Base-by-base conservation (phyloP, 768 basidiomycete genomes). In the Suillus occidentalis region DNA sequence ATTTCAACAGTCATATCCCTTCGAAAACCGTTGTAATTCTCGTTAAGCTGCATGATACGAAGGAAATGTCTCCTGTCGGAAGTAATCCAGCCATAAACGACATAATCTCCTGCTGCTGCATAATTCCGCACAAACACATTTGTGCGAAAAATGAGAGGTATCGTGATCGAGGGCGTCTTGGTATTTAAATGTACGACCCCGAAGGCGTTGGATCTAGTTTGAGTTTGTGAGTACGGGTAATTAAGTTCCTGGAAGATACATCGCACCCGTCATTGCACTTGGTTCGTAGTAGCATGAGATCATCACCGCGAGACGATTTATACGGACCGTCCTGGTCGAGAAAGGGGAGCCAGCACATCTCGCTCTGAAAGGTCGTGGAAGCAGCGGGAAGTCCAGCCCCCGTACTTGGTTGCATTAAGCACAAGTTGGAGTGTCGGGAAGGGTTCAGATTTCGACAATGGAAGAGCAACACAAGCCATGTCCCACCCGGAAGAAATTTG, bases 391-490 rank as follows among this genome's bases (percentile, higher is more conserved):
- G 12, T 8, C 47, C 52, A 14, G 67, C 36, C n/a, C 40, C 39
- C 14, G 55, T 61, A 18, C 70, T 65, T 6, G 72, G 73, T 61
- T 62, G 72, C 37, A 75, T 68, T 42, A 75, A 59, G 45, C 74
- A 76, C 12, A 75, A 61, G 14, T 76, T 75, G 2, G 74, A 75
- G 60, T 75, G 73, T 7, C 72, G 72, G 0, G 65, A 62, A 20
- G 75, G 75, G 37, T 75, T 75, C 31, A 73, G 70, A 22, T 65
- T 70, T 8, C 75, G 70, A 39, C 74, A 75, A 60, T 75, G 74
- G 50, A 76, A 75, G n/a, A 76, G 68, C 28, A 75, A 58, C 16
- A 75, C 73, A 2, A 75, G 70, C 74, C 74, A 75, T 61, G 72
- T 67, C 45, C 68, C 68, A 9, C 74, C 74, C 10, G 74, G 70